A percentile compares a stretch with the other conserved stretches of the same genome.
Conservation (phyloP, 208 protist genomes). For the Wallacemonas rigidus region DNA sequence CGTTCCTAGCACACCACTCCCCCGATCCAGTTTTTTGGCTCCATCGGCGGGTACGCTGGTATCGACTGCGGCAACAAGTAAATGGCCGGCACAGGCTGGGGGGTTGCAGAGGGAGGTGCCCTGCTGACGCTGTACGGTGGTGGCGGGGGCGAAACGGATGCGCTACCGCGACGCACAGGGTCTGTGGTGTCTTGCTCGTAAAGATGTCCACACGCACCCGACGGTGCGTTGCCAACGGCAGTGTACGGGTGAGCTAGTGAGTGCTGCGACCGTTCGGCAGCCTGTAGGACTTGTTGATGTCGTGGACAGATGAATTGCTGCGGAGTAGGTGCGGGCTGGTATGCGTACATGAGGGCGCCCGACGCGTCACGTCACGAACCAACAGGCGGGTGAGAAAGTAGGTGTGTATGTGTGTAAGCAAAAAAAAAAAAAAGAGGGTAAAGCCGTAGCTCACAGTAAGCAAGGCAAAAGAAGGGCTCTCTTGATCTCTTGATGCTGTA, state of each 20-base stretch:
- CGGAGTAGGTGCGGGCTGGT: neutral
- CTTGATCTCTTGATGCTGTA: no score
- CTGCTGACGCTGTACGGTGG: slow-evolving; percentile 6
- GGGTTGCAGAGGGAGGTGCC: no score
- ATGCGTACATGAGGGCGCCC: slow-evolving; percentile 4
- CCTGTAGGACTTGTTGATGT: slow-evolving; percentile 5
- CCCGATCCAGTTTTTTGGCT: slow-evolving; percentile 17
- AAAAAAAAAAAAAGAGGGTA: no score
- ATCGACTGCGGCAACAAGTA: neutral
- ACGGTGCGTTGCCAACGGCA: neutral
- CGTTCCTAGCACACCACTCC: slow-evolving; percentile 7
- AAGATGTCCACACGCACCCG: neutral
- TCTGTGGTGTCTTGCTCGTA: neutral
- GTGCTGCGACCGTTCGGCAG: neutral
- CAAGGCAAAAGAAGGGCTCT: no score
- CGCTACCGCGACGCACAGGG: neutral
- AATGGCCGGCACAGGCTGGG: neutral
- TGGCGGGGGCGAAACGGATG: neutral
- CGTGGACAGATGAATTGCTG: slow-evolving; percentile 2
- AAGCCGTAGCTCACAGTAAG: no score
- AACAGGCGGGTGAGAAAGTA: no score
- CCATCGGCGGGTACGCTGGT: neutral
- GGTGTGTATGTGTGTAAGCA: no score
- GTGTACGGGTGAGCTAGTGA: neutral
- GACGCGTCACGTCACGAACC: no score